Evolutionary conservation across 257 asterid species (phyloP).

Genomic region (Rhazya stricta): DNA sequence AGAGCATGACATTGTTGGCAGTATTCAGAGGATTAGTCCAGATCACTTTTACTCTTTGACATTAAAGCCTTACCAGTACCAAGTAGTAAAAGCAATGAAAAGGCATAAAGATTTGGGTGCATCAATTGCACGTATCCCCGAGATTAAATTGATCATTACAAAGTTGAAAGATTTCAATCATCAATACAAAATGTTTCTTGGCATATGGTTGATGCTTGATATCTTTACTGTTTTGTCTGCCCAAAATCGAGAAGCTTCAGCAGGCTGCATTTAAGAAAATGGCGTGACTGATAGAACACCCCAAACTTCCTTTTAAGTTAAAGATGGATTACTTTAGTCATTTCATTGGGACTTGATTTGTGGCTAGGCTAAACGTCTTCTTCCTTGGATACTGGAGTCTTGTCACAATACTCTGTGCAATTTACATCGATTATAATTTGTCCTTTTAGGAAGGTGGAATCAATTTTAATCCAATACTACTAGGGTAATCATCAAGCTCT

Average conservation of each 20-base stretch:
- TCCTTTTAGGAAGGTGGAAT: slow-evolving; percentile 9
- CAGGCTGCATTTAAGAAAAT: background rate
- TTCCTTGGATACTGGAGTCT: background rate
- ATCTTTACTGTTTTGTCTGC: too few species aligned
- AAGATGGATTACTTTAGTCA: background rate
- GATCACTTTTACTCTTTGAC: background rate
- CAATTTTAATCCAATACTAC: background rate
- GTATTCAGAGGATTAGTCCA: background rate
- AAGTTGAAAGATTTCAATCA: background rate
- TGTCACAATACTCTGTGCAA: background rate
- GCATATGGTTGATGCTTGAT: background rate
- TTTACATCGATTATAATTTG: background rate
- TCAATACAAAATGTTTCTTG: background rate
- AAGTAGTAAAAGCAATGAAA: background rate
- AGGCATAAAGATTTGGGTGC: background rate
- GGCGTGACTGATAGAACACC: too few species aligned
- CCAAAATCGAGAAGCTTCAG: background rate
- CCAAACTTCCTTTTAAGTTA: too few species aligned
- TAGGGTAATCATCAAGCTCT: slow-evolving; percentile 6
- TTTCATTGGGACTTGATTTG: background rate
- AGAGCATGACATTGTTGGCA: background rate
- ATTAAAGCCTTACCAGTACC: background rate
- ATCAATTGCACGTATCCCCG: background rate
- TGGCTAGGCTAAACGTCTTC: background rate
- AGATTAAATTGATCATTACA: background rate